These are phyloP conservation scores for Microbotryum silenes-acaulis DNA, from an alignment of 1,284 basidiomycete genomes.

Conservation along the genomic window DNA sequence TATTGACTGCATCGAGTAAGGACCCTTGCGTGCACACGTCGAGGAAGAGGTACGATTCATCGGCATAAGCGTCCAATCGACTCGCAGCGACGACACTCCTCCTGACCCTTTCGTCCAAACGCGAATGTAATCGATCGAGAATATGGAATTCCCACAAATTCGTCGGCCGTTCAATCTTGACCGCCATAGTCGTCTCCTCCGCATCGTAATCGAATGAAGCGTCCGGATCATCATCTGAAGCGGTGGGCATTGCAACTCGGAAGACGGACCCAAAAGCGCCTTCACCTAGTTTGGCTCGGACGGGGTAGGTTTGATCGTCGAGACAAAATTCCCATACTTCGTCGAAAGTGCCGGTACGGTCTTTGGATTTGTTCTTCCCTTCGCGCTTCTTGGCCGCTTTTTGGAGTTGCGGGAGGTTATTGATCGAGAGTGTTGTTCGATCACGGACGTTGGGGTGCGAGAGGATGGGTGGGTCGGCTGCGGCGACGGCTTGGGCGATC, in stretches of 20 bases:
- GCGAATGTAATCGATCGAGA: conserved; percentile 65
- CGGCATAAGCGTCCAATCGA: conserved; percentile 64
- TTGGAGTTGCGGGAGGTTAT: conserved; percentile 56
- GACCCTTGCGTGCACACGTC: conserved; percentile 87
- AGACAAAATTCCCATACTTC: conserved; percentile 44
- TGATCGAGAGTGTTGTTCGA: conserved; percentile 50
- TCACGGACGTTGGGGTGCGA: conserved; percentile 58
- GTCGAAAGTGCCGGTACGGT: conserved; percentile 33
- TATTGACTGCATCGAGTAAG: conserved; percentile 86
- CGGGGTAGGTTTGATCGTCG: conserved; percentile 55
- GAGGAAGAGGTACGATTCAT: conserved; percentile 85
- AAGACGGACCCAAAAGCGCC: conserved; percentile 95
- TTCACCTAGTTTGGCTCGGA: conserved; percentile 85
- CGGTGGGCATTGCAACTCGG: conserved; percentile 43
- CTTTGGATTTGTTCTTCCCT: conserved; percentile 32
- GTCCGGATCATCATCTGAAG: conserved; percentile 51
- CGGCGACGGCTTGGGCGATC: conserved; percentile 55
- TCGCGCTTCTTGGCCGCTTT: conserved; percentile 45
- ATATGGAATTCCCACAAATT: conserved; percentile 91
- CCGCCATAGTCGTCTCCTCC: conserved; percentile 61
- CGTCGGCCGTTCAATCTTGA: conserved; percentile 86
- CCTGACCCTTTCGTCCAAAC: conserved; percentile 52
- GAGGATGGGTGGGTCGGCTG: conserved; percentile 1
- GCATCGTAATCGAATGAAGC: conserved; percentile 49
- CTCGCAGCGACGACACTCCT: conserved; percentile 59